Base-by-base conservation (phyloP, 306 rosid species). In the Lotus japonicus region DNA sequence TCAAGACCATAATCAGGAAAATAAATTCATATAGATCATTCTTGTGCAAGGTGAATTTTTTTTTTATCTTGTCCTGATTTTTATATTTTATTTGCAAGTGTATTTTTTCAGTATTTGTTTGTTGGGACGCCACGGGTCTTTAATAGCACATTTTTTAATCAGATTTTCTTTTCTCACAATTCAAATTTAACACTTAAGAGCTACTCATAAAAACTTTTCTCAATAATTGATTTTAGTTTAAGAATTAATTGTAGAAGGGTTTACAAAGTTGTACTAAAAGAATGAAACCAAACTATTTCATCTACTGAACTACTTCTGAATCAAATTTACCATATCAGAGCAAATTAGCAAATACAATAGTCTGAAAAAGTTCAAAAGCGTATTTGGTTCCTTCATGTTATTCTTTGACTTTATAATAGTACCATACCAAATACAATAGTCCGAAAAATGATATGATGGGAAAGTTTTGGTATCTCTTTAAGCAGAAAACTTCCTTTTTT, bases 381-480 rank as follows among this genome's bases (percentile, higher is more conserved):
- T 21, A 43, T 52, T 59, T 42, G 3, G 36, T 60, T 52, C 49
- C 21, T 33, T 70, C 39, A 72, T 28, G 74, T 74, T 73, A 58
- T 68, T 41, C 49, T 73, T 76, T 45, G 79, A 61, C 72, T 64
- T 80, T 78, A 16, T 44, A 31, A 41, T 10, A 59, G 51, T 64
- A 48, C 71, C 31, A 35, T 11, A 35, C 63, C 13, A 15, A 35
- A 68, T 43, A 63, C 44, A 17, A 28, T 12, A 72, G 42, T 57
- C 0, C 41, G 57, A 43, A 56, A 53, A 68, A 69, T 84, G 76
- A 53, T 49, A 38, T 46, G 61, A 56, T 68, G 71, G 68, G 66
- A 80, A 73, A 52, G 45, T 58, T 56, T 43, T 43, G 72, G 73
- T 66, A 65, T 80, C 66, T 58, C 13, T 45, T 58, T 62, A 60